Evolutionary conservation across 148 eudicot species (phyloP).

Genomic region (Cornus controversa): DNA sequence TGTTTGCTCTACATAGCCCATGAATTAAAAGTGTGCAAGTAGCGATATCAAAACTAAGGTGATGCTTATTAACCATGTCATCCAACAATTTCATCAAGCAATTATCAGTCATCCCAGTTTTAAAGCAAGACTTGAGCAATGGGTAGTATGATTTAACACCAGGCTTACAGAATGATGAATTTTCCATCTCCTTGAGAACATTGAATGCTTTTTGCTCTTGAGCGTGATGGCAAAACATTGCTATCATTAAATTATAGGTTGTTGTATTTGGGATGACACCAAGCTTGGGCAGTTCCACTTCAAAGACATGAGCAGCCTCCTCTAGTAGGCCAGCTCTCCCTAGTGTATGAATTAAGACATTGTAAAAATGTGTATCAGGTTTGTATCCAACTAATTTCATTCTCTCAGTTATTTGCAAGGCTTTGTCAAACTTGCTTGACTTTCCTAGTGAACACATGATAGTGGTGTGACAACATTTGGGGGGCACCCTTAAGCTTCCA

Average conservation of each 20-base stretch:
- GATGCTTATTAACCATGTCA: slow-evolving; percentile 67
- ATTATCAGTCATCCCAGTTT: slow-evolving; percentile 32
- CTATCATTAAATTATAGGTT: slow-evolving; percentile 76
- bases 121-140: slow-evolving; percentile 68
- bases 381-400: slow-evolving; percentile 56
- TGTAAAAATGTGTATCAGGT: slow-evolving; percentile 72
- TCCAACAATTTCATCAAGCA: slow-evolving; percentile 51
- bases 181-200: slow-evolving; percentile 52
- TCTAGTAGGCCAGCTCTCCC: slow-evolving; percentile 55
- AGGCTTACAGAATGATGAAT: slow-evolving; percentile 53
- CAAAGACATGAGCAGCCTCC: slow-evolving; percentile 60
- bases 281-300: slow-evolving; percentile 57
- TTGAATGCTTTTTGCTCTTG: slow-evolving; percentile 52
- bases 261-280: slow-evolving; percentile 58
- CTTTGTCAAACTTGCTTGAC: slow-evolving; percentile 50
- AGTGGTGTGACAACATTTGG: slow-evolving; percentile 78
- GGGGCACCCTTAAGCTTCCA: slow-evolving; percentile 61
- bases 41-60: slow-evolving; percentile 68
- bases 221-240: slow-evolving; percentile 62
- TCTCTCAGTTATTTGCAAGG: slow-evolving; percentile 53
- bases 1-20: slow-evolving; percentile 65
- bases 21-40: slow-evolving; percentile 75
- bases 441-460: slow-evolving; percentile 66
- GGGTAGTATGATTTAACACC: slow-evolving; percentile 74
- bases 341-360: slow-evolving; percentile 68